These are phyloP conservation scores for Thielaviopsis punctulata DNA, from an alignment of 2,329 filamentous ascomycete genomes.

Conservation along the genomic window DNA sequence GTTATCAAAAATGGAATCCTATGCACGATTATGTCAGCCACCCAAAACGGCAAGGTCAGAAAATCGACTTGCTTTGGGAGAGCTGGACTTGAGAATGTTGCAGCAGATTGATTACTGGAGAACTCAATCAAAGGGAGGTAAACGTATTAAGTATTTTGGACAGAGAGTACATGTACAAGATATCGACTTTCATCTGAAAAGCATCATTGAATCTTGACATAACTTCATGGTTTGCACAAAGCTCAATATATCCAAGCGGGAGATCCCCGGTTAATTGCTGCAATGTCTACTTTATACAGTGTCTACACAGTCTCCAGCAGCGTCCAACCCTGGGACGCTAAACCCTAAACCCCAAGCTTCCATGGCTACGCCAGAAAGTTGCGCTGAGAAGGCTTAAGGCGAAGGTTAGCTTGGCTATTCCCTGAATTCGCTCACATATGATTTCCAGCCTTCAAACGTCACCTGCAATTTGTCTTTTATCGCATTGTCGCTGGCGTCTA, in stretches of 20 bases:
- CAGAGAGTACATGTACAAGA: background rate
- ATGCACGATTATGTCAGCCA: conserved; percentile 11
- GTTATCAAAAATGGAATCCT: conserved; percentile 12
- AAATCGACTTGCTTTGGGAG: background rate
- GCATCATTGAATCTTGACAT: background rate
- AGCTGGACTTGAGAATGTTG: background rate
- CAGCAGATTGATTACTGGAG: too few relatives aligned
- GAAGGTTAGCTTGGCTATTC: background rate
- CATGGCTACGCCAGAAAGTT: background rate
- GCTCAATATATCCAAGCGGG: background rate
- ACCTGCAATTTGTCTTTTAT: background rate
- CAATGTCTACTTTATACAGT: background rate
- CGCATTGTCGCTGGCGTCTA: background rate
- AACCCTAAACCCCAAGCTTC: background rate
- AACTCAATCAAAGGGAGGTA: background rate
- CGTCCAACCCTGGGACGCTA: background rate
- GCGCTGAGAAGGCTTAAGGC: background rate
- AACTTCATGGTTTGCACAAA: background rate
- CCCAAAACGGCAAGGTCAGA: background rate
- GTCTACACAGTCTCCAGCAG: background rate
- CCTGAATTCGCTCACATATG: conserved; percentile 7
- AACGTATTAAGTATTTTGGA: background rate
- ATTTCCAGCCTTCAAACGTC: background rate
- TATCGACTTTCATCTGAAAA: background rate
- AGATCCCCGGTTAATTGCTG: background rate